Base-by-base conservation (phyloP, 2,329 filamentous ascomycete genomes). In the Teratosphaeria zuluensis region DNA sequence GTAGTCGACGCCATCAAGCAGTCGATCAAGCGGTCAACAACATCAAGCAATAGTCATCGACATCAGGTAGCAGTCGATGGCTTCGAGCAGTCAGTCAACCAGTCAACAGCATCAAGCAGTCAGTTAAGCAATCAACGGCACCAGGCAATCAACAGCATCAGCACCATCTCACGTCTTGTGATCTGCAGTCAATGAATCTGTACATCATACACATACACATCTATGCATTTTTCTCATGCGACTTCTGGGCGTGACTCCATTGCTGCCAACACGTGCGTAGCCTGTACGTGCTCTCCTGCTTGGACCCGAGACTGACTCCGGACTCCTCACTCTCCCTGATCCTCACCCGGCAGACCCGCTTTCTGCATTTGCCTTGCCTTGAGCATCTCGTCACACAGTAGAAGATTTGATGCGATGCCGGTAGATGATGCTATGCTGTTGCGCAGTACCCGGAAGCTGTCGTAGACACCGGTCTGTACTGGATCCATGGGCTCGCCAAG, bases 401-500 rank as follows among this genome's bases (percentile, higher is more conserved):
- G 79, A 64, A 99, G 80, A 77, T 99, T 99, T 9, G 90, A 92
- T 5, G 94, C 92, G 70, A 99, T 99, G 63, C 94, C 90, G 30
- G 92, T 88, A 74, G 91, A 94, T 35, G 92, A 96, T 2, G 94
- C 91, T 63, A 99, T 85, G 73, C 87, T 91, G 79, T 97, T 97
- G 66, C 94, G 84, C 68, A 99, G 76, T 38, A 99, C 94, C 59
- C 94, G 84, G 84, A 95, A 99, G 14, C 92, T 96, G 74, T 99
- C 94, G 73, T 89, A 99, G 8, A 99, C 88, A 68, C 94, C 94
- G 72, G 89, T 89, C 65, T 95, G 84, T 61, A 90, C 86, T 1
- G 94, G 94, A 70, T 97, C 94, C 92, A 97, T 97, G 1, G 92
- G 88, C 70, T 94, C 86, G 61, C 94, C 94, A 5, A 89, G 91